Conservation (phyloP, 2,329 filamentous ascomycete species). For the Cladophialophora chaetospira region DNA sequence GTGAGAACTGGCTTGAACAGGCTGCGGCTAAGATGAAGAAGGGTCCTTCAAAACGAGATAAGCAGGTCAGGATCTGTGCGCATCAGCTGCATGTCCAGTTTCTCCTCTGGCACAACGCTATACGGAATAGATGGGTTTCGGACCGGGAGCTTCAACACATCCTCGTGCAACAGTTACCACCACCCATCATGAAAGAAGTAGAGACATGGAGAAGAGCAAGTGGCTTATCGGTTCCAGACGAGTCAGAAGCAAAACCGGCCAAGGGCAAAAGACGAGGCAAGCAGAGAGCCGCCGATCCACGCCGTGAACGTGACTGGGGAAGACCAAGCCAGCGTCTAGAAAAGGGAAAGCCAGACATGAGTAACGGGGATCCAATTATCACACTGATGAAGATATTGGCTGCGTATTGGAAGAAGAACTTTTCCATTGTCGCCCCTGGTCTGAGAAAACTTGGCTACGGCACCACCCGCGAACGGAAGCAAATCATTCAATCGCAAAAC, state of each 20-base stretch:
- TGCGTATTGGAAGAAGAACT: constrained; percentile 85
- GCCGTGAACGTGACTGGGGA: constrained; percentile 67
- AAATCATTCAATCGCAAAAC: constrained; percentile 70
- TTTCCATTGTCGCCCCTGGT: constrained; percentile 73
- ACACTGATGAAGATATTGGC: constrained; percentile 74
- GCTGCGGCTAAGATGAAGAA: constrained; percentile 71
- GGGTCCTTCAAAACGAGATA: constrained; percentile 81
- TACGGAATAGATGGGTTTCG: constrained; percentile 82
- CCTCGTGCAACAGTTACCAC: constrained; percentile 71
- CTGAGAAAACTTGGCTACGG: constrained; percentile 90
- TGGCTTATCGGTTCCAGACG: constrained; percentile 56
- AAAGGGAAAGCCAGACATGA: constrained; percentile 72
- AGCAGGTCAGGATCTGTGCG: constrained; percentile 72
- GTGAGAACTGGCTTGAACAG: constrained; percentile 58
- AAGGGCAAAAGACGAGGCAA: constrained; percentile 43
- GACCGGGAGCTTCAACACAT: constrained; percentile 74
- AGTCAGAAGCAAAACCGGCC: constrained; percentile 32
- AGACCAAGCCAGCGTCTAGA: constrained; percentile 69
- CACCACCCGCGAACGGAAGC: constrained; percentile 70
- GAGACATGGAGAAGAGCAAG: constrained; percentile 72
- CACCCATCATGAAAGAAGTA: constrained; percentile 69
- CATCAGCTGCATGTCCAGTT: constrained; percentile 89
- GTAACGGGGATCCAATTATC: constrained; percentile 78
- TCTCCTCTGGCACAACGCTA: constrained; percentile 84
- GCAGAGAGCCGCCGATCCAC: constrained; percentile 45